A percentile compares a stretch with the other conserved stretches of the same genome.
Evolutionary conservation across 148 eudicot species (phyloP).

Genomic region (Rhododendron ferrugineum): DNA sequence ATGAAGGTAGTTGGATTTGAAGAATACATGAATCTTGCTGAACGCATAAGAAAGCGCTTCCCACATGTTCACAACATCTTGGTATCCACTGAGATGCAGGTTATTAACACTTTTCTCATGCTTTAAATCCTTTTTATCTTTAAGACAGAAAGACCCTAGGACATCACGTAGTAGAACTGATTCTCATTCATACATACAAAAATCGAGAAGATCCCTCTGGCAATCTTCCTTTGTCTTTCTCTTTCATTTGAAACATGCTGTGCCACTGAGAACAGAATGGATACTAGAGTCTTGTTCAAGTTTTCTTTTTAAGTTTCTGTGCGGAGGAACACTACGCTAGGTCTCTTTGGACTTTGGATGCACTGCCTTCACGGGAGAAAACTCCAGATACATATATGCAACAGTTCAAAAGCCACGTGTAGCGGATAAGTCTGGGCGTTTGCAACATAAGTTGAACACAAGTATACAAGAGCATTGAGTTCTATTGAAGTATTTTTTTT

Average conservation of each 20-base stretch:
- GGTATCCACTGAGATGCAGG: slow-evolving; percentile 98
- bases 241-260: not conserved
- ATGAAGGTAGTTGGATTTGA: slow-evolving; percentile 84
- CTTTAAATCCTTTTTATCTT: not conserved
- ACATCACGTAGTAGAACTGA: not conserved
- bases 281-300: not conserved
- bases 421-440: not conserved
- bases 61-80: slow-evolving; percentile 66
- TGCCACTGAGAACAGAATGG: not conserved
- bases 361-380: not conserved
- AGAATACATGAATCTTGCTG: slow-evolving; percentile 76
- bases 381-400: not conserved
- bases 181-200: not conserved
- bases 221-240: not conserved
- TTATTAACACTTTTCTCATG: not conserved
- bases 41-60: slow-evolving; percentile 52
- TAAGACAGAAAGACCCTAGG: not conserved
- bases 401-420: not conserved
- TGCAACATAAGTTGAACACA: no score
- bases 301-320: not conserved
- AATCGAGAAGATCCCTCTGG: not conserved
- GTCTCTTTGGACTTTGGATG: not conserved
- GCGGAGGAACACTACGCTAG: not conserved
- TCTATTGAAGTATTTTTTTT: not conserved
- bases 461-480: not conserved